Percentiles rank a stretch among this genome's conserved stretches.
Conservation (phyloP, 1,284 basidiomycete genomes). For the Sporisorium scitamineum region DNA sequence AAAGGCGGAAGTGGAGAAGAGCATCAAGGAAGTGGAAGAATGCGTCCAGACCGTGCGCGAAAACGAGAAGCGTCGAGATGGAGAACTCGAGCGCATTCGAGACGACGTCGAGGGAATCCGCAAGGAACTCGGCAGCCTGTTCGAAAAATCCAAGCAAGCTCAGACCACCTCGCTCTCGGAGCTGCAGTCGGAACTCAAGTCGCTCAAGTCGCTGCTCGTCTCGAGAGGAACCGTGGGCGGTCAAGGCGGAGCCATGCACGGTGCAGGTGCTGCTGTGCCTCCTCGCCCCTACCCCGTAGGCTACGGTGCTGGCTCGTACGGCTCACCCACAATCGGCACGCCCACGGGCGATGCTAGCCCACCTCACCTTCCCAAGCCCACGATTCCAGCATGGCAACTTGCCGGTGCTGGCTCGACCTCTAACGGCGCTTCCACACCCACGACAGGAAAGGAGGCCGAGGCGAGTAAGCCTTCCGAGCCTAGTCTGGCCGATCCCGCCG, state of each 20-base stretch:
- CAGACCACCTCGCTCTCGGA: slow-evolving; percentile 77
- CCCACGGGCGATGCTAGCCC: slow-evolving; percentile 46
- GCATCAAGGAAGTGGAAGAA: slow-evolving; percentile 82
- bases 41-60: slow-evolving; percentile 82
- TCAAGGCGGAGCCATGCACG: slow-evolving; percentile 12
- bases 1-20: slow-evolving; percentile 80
- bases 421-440: slow-evolving; percentile 8
- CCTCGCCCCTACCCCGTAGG: slow-evolving; percentile 36
- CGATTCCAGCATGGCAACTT: slow-evolving; percentile 67
- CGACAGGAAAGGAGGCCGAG: slow-evolving; percentile 23
- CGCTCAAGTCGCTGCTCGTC: slow-evolving; percentile 90
- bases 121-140: slow-evolving; percentile 94
- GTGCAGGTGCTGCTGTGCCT: slow-evolving; percentile 15
- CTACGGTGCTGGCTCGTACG: slow-evolving; percentile 36
- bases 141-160: slow-evolving; percentile 88
- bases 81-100: slow-evolving; percentile 87
- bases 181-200: slow-evolving; percentile 93
- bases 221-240: slow-evolving; percentile 77
- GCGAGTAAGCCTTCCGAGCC: slow-evolving; percentile 24
- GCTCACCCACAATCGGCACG: slow-evolving; percentile 48
- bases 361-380: slow-evolving; percentile 56
- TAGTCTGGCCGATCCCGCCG: slow-evolving; percentile 33
- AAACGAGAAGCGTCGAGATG: slow-evolving; percentile 81
- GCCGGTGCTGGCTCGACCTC: slow-evolving; percentile 40
- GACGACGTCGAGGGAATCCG: slow-evolving; percentile 75